Conservation (phyloP, 2,329 filamentous ascomycete genomes). For the Colletotrichum costaricense region DNA sequence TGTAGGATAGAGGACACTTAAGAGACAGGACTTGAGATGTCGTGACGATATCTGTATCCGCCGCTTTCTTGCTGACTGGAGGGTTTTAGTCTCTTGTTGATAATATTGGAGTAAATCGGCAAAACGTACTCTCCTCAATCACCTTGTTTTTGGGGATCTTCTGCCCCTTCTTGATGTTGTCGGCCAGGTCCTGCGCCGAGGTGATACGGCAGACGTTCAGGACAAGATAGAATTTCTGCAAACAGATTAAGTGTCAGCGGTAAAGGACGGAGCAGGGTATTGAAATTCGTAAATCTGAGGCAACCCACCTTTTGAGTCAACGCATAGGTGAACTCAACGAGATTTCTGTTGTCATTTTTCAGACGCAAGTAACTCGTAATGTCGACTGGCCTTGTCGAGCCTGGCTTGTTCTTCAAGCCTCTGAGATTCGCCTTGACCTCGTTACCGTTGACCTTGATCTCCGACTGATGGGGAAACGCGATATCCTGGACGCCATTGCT, state of each 20-base stretch:
- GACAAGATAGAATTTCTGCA: conserved; percentile 78
- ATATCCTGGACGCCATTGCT: conserved; percentile 77
- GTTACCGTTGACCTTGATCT: conserved; percentile 88
- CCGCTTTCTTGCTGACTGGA: conserved; percentile 81
- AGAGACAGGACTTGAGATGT: conserved; percentile 90
- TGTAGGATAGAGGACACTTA: conserved; percentile 91
- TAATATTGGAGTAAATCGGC: not conserved
- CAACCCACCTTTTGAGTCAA: conserved; percentile 83
- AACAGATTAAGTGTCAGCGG: conserved; percentile 26
- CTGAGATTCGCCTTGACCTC: conserved; percentile 94
- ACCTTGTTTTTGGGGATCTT: conserved; percentile 86
- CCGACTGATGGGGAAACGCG: conserved; percentile 90
- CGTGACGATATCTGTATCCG: conserved; percentile 89
- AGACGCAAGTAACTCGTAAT: conserved; percentile 82
- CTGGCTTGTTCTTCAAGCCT: conserved; percentile 95
- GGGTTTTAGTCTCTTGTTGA: conserved; percentile 37
- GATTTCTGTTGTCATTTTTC: conserved; percentile 74
- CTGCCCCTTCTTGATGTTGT: conserved; percentile 72
- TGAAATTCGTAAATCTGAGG: conserved; percentile 31
- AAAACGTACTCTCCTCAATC: conserved; percentile 79
- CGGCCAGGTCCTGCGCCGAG: conserved; percentile 77
- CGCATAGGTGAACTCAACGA: conserved; percentile 88
- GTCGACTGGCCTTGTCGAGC: conserved; percentile 92
- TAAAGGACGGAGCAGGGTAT: conserved; percentile 19
- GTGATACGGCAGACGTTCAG: conserved; percentile 81